Evolutionary conservation across 768 basidiomycete genomes (phyloP), one percentile per base, ranked within the genome.

Genomic region (Podaxis carcinomalis): DNA sequence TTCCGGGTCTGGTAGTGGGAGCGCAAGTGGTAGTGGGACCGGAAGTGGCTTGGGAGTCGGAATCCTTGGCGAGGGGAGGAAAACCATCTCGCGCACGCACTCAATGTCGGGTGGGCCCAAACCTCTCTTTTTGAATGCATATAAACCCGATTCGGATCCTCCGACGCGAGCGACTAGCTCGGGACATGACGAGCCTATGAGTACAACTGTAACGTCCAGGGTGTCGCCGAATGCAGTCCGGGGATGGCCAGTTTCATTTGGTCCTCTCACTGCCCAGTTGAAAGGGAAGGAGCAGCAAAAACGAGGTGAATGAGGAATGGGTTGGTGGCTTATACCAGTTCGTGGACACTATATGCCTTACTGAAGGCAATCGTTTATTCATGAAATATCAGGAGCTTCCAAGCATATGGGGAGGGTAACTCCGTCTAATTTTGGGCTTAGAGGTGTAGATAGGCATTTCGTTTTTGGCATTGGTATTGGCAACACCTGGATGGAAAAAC

Each of bases 61-160:
- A 14, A 52, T 53, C 16, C 32, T 46, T 14, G 40, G 32, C 10
- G 51, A 23, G 28, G 59, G 28, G 51, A 60, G 40, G 14, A 60
- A 46, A 19, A 36, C 23, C 5, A 37, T 60, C 32, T 60, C 59
- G 16, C 51, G 59, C 28, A 53, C 59, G 25, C 59, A 53, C 19
- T 60, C 59, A 3, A 53, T 60, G 59, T 60, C 59, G 27, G 51
- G 59, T 32, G 40, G 51, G 16, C 6, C 39, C 5, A 60, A 60
- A 32, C 59, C 59, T 5, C 16, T 53, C 51, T 60, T 60, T 21
- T 23, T 53, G 40, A 52, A 23, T 2, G 10, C 37, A 7, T 32
- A 10, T 46, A 47, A 51, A 49, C 21, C 47, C 4, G 51, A 53
- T 10, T 60, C 51, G 21, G 59, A 46, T 32, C 57, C 50, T 9